Percentiles rank a stretch among this genome's conserved stretches.
phyloP scores from a whole-genome alignment of 345 rosid species.

The Cochlearia excelsa region DNA sequence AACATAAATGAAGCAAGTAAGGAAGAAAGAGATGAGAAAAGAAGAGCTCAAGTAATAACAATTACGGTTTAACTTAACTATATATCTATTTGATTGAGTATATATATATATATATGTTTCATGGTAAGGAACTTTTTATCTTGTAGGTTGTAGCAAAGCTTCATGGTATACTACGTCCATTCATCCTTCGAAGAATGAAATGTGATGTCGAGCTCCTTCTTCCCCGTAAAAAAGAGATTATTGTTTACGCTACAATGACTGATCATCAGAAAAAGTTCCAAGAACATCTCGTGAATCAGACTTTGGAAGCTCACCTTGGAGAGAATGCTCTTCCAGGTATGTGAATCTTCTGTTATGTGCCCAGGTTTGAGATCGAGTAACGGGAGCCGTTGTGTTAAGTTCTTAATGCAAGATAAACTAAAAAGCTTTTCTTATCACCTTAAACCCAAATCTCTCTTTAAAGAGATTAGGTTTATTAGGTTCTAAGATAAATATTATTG shows the following conservation, averaged over 20 bases:
- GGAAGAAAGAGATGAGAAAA: conserved; percentile 80
- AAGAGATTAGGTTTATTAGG: too few species aligned
- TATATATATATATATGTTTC: conserved; percentile 6
- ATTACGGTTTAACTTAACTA: conserved; percentile 13
- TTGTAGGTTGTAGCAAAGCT: conserved; percentile 84
- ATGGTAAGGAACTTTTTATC: conserved; percentile 21
- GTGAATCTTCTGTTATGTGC: not conserved
- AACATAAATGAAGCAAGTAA: conserved; percentile 41
- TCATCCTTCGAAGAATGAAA: conserved; percentile 92
- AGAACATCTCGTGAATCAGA: conserved; percentile 72
- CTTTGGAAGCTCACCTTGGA: conserved; percentile 58
- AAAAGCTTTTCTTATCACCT: too few species aligned
- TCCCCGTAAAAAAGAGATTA: conserved; percentile 90
- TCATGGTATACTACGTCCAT: conserved; percentile 89
- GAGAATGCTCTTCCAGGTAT: conserved; percentile 53
- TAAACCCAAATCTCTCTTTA: too few species aligned
- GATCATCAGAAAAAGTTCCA: conserved; percentile 81
- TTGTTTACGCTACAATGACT: conserved; percentile 82
- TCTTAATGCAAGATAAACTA: too few species aligned
- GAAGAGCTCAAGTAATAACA: conserved; percentile 61
- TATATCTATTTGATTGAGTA: conserved; percentile 6
- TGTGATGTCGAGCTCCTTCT: conserved; percentile 87
- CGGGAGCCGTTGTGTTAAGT: too few species aligned
- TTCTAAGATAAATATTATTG: too few species aligned
- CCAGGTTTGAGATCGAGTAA: too few species aligned